Conservation (phyloP, 2,329 filamentous ascomycete species). For the Fusarium anthophilum region DNA sequence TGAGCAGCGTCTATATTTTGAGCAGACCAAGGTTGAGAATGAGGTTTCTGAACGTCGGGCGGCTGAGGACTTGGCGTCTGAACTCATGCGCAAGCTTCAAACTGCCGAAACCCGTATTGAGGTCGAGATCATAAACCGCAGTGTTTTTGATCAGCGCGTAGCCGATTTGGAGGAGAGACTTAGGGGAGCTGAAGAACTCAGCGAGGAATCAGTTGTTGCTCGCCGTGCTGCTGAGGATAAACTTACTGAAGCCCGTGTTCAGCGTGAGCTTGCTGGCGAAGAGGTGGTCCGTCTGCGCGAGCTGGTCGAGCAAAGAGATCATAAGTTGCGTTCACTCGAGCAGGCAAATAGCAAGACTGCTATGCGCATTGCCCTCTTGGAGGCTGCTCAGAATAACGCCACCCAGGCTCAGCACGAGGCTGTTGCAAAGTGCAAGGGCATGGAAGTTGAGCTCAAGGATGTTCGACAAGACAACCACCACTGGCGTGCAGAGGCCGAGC, state of each 20-base stretch:
- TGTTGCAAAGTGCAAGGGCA: slow-evolving; percentile 62
- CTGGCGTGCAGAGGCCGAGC: slow-evolving; percentile 70
- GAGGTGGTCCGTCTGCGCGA: slow-evolving; percentile 75
- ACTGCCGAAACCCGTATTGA: slow-evolving; percentile 67
- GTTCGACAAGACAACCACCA: slow-evolving; percentile 66
- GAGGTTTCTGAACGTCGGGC: slow-evolving; percentile 59
- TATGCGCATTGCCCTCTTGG: slow-evolving; percentile 73
- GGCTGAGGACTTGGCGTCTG: slow-evolving; percentile 63
- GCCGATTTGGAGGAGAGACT: slow-evolving; percentile 76
- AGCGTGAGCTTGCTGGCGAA: slow-evolving; percentile 75
- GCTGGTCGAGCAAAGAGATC: slow-evolving; percentile 74
- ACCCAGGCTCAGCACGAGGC: slow-evolving; percentile 65
- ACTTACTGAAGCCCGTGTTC: slow-evolving; percentile 75
- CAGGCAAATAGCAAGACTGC: slow-evolving; percentile 62
- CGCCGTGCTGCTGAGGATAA: slow-evolving; percentile 77
- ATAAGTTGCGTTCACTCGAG: slow-evolving; percentile 69
- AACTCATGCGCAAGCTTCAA: slow-evolving; percentile 64
- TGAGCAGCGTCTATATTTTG: slow-evolving; percentile 63
- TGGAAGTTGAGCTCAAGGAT: slow-evolving; percentile 65
- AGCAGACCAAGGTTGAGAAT: slow-evolving; percentile 59
- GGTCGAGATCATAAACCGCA: slow-evolving; percentile 69
- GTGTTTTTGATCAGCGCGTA: slow-evolving; percentile 68
- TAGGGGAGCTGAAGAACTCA: slow-evolving; percentile 68
- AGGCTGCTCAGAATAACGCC: slow-evolving; percentile 69
- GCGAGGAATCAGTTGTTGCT: slow-evolving; percentile 69